These are phyloP conservation scores for Eutrema yunnanense DNA, from an alignment of 345 rosid genomes.

Conservation along the genomic window DNA sequence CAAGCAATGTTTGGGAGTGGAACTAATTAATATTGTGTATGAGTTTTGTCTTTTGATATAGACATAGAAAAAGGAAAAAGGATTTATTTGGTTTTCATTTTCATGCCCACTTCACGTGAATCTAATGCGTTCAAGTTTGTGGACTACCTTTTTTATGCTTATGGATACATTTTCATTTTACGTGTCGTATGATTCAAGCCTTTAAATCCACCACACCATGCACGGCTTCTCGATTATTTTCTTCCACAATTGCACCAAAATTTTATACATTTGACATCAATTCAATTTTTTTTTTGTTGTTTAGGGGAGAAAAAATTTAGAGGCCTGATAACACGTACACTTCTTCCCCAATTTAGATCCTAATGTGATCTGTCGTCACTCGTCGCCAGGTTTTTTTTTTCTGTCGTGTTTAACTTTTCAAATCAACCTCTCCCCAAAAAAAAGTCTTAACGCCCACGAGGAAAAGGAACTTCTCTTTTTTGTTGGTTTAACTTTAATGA, in stretches of 20 bases:
- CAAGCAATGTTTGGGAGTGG: conserved; percentile 33
- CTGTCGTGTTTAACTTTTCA: conserved; percentile 16
- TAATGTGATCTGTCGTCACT: conserved; percentile 24
- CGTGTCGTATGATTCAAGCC: conserved; percentile 29
- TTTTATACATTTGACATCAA: neutral
- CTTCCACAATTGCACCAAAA: neutral
- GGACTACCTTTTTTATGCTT: neutral
- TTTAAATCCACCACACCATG: conserved; percentile 23
- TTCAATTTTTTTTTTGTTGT: neutral
- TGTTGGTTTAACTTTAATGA: neutral
- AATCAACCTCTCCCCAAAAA: neutral
- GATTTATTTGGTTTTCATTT: neutral
- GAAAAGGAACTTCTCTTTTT: neutral
- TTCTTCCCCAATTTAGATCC: conserved; percentile 12
- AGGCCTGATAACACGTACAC: conserved; percentile 5
- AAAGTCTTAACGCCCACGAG: conserved; percentile 14
- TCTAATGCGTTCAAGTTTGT: conserved; percentile 31
- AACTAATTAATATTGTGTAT: neutral
- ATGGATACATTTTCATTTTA: conserved; percentile 9
- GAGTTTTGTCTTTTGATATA: conserved; percentile 1
- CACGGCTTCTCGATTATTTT: conserved; percentile 12
- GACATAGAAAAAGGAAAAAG: neutral
- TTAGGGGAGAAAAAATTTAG: neutral
- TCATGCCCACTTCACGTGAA: conserved; percentile 23
- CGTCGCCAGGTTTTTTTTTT: neutral